phyloP scores from a whole-genome alignment of 768 basidiomycete genomes.

The Podaxis sp. region DNA sequence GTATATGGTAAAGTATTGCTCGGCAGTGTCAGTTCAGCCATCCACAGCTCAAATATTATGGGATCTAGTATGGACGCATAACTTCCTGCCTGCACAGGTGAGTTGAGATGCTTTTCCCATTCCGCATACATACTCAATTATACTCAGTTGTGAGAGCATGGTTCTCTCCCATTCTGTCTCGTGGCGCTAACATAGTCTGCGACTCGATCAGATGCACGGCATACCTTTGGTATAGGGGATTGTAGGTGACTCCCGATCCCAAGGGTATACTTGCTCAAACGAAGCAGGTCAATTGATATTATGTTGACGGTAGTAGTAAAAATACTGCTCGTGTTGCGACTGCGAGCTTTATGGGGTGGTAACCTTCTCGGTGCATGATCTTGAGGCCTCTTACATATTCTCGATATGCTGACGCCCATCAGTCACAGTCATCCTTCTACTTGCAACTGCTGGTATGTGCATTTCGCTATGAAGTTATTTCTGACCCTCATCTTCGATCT shows the following conservation, averaged over 20 bases:
- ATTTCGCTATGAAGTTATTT: too few species aligned
- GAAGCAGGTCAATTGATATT: background rate
- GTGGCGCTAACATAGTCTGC: background rate
- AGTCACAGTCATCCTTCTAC: background rate
- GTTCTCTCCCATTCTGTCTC: background rate
- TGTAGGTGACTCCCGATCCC: background rate
- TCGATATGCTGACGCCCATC: background rate
- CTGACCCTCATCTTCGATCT: too few species aligned
- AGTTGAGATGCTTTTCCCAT: background rate
- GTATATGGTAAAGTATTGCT: background rate
- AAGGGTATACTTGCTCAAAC: too few species aligned
- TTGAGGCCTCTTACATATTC: background rate
- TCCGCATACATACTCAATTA: background rate
- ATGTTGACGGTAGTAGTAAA: background rate
- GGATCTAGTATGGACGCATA: background rate
- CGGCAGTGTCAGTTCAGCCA: too few species aligned
- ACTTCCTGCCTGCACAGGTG: background rate
- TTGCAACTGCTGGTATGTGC: background rate
- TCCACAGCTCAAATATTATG: background rate
- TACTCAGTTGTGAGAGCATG: background rate
- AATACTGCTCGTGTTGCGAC: background rate
- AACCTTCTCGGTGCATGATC: background rate
- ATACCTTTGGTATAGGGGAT: background rate
- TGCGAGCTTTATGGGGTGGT: slow-evolving; percentile 1
- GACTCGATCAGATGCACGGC: background rate